phyloP scores from a whole-genome alignment of 1,139 yeast genomes.

The Hansenula sp. region DNA sequence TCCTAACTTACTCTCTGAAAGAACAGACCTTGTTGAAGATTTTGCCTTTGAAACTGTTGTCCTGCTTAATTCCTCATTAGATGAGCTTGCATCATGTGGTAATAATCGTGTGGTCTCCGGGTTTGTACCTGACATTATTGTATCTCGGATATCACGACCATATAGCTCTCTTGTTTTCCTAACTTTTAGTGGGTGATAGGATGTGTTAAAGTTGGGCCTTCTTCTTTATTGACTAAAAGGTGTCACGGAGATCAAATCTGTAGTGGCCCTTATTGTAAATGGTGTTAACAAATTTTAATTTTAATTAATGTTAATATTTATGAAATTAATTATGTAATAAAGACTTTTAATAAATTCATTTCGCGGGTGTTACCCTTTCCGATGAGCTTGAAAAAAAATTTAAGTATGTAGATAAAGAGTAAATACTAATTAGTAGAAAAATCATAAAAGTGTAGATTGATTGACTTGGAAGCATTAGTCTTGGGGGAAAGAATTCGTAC shows the following conservation, averaged over 20 bases:
- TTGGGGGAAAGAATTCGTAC: too few relatives aligned
- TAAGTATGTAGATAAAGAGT: neutral
- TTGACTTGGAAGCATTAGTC: too few relatives aligned
- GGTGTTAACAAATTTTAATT: neutral
- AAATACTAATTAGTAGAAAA: neutral
- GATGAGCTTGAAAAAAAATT: slow-evolving; percentile 4
- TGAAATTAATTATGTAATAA: too few relatives aligned
- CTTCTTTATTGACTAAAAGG: too few relatives aligned
- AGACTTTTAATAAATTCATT: too few relatives aligned
- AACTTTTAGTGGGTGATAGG: too few relatives aligned
- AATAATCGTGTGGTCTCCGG: neutral
- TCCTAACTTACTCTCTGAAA: slow-evolving; percentile 46
- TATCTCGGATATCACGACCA: neutral
- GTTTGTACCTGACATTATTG: neutral
- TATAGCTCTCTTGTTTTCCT: too few relatives aligned
- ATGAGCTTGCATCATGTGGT: neutral
- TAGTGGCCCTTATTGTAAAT: neutral
- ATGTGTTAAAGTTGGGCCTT: too few relatives aligned
- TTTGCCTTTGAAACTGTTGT: neutral
- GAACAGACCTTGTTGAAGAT: slow-evolving; percentile 4
- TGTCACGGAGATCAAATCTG: neutral
- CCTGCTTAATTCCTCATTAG: slow-evolving; percentile 3
- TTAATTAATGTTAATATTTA: too few relatives aligned
- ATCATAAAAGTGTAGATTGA: neutral
- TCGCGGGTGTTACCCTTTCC: slow-evolving; percentile 1